Conservation (phyloP, 129 eudicot genomes). For the Centrapalus pauciflorus region DNA sequence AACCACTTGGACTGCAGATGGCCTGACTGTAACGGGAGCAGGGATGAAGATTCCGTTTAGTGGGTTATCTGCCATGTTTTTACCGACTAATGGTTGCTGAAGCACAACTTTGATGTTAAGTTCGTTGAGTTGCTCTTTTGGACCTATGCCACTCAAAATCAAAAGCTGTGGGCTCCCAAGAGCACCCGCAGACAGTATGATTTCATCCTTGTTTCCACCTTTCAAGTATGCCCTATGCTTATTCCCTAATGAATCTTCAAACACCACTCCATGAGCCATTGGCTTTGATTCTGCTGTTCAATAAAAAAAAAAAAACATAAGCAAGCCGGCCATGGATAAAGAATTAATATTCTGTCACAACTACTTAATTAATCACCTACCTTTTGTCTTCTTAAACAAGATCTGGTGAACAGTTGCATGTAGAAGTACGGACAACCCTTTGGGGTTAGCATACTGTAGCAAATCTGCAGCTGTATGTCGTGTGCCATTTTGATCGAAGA, state of each 20-base stretch:
- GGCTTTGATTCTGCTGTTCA: constrained; percentile 45
- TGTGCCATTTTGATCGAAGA: constrained; percentile 7
- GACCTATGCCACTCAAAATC: constrained; percentile 82
- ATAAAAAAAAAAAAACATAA: too few species aligned
- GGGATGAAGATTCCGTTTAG: constrained; percentile 59
- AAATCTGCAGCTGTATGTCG: constrained; percentile 18
- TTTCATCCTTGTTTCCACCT: constrained; percentile 38
- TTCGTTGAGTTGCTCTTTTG: constrained; percentile 41
- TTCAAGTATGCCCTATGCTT: constrained; percentile 56
- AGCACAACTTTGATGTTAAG: constrained; percentile 50
- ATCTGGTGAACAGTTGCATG: constrained; percentile 13
- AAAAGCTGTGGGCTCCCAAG: constrained; percentile 81
- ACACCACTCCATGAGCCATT: constrained; percentile 53
- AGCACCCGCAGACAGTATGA: constrained; percentile 64
- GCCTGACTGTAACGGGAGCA: constrained; percentile 50
- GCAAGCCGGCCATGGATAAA: neutral
- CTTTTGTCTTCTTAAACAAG: constrained; percentile 10
- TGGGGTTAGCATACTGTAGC: constrained; percentile 18
- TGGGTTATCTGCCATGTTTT: constrained; percentile 73
- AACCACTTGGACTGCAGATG: constrained; percentile 50
- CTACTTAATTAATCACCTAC: neutral
- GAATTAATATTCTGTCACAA: neutral
- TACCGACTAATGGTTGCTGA: constrained; percentile 58
- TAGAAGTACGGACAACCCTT: neutral
- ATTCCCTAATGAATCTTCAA: constrained; percentile 44